Base-by-base conservation (phyloP, 352 stramenopile species). In the Phytophthora quininea region DNA sequence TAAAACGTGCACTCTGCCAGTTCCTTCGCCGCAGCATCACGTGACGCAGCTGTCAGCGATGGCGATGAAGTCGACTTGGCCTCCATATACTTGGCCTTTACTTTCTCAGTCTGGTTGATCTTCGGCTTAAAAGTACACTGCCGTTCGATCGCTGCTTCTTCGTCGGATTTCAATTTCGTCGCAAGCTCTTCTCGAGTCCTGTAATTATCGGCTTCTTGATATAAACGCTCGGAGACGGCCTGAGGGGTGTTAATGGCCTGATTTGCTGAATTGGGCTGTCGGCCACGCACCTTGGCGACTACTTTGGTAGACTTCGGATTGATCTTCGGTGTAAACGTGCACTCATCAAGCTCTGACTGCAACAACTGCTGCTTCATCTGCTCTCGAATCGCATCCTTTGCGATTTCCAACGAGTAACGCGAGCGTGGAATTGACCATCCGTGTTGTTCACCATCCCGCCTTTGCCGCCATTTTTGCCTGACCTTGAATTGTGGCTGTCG, bases 21-120 rank as follows among this genome's bases (percentile, higher is more conserved):
- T 54, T 91, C 87, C 62, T 83, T 83, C 19, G 80, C 79, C 11
- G 74, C 75, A 3, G 77, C 81, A 51, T 91, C 82, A 48, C 88
- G 84, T 4, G 81, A 77, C 5, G 83, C 83, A 30, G 77, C 77
- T 9, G 80, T 84, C 37, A 87, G 53, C 8, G 75, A 78, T 4
- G 76, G 59, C 10, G 79, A 79, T 19, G 71, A 60, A 27, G 71
- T 68, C 50, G 64, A 48, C 45, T 77, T 64, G 4, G 69, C 59
- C 9, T 88, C 73, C 73, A 88, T 88, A 73, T 95, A 95, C 64
- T 95, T 94, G n/a, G 82, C 79, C 53, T 84, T 84, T 9, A 92
- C 79, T 50, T 82, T 88, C 12, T 89, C 82, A 0, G 69, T 78
- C 11, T 70, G 72, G 57, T 91, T 92, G 49, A 90, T 88, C 35